A percentile compares a stretch with the other conserved stretches of the same genome.
These are phyloP conservation scores for Syzygium syzygioides DNA, from an alignment of 441 rosid species.

Conservation along the genomic window DNA sequence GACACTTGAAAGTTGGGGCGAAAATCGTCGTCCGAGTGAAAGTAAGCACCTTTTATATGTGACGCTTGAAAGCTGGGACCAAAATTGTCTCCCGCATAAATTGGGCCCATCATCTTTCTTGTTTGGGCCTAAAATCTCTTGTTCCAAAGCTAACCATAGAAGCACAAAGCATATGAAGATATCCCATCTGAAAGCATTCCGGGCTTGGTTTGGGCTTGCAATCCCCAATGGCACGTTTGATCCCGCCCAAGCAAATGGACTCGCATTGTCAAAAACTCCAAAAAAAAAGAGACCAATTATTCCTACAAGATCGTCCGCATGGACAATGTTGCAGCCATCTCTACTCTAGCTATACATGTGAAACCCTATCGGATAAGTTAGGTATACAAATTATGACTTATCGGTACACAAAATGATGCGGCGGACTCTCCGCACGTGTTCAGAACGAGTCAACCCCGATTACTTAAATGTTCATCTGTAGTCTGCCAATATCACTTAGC, in stretches of 20 bases:
- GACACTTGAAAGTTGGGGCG: background rate
- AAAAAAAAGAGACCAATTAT: background rate
- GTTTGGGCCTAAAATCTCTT: background rate
- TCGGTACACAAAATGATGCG: background rate
- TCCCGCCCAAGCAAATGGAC: background rate
- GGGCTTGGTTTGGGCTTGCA: background rate
- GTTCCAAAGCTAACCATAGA: background rate
- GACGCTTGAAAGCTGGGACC: background rate
- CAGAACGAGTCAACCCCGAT: background rate
- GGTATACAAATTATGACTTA: background rate
- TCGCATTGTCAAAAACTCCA: background rate
- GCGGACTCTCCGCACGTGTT: background rate
- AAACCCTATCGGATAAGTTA: background rate
- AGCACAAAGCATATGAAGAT: background rate
- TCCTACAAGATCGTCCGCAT: background rate
- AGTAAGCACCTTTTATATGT: background rate
- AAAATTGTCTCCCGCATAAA: background rate
- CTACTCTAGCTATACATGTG: background rate
- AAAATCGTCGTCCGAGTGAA: background rate
- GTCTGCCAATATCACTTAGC: background rate
- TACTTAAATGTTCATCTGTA: background rate
- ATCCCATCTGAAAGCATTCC: background rate
- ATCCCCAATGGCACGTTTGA: background rate
- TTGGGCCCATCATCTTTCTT: background rate
- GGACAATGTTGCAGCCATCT: background rate